Base-by-base conservation (phyloP, 805 yeast genomes). In the Myxozyma vanderwaltii region DNA sequence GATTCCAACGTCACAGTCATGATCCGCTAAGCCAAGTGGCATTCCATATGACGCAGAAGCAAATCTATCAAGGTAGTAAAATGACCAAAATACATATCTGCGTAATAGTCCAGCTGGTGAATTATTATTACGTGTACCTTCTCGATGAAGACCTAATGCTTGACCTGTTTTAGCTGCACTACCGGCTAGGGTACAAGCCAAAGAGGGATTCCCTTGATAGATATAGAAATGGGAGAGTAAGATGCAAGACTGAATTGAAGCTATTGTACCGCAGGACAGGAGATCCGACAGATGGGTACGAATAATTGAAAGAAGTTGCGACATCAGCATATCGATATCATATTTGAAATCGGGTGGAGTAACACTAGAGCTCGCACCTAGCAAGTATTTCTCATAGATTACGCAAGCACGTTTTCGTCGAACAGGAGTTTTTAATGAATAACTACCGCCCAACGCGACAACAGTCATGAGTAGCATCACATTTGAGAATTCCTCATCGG, bases 51-150 rank as follows among this genome's bases (percentile, higher is more conserved):
- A 23, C 13, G 58, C 41, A 5, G 64, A 47, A 13, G 51, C 31
- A 21, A 58, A 47, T 26, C 54, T 31, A 33, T 60, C 64, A n/a
- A 44, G 56, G 12, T 29, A 47, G 38, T 60, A 60, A 27, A 53
- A 26, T 15, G 63, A 55, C 64, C 64, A 60, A n/a, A 57, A 60
- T 10, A 58, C 49, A 1, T 63, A 55, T n/a, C 52, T 50, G 5
- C 63, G 56, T 4, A 60, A 40, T 24, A 44, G 43, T n/a, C 24
- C 24, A 15, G 4, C 23, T 4, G 53, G 27, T 13, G 36, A 24
- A 15, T 13, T 17, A 5, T 36, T 29, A 26, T 46, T n/a, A n/a
- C n/a, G 15, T 23, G 45, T 41, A 26, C 35, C 36, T 24, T 33
- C 27, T n/a, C 55, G 55, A 29, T 60, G 58, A 8, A 60, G 54